These are phyloP conservation scores for Citrus australasica DNA, from an alignment of 345 rosid genomes.

Conservation along the genomic window DNA sequence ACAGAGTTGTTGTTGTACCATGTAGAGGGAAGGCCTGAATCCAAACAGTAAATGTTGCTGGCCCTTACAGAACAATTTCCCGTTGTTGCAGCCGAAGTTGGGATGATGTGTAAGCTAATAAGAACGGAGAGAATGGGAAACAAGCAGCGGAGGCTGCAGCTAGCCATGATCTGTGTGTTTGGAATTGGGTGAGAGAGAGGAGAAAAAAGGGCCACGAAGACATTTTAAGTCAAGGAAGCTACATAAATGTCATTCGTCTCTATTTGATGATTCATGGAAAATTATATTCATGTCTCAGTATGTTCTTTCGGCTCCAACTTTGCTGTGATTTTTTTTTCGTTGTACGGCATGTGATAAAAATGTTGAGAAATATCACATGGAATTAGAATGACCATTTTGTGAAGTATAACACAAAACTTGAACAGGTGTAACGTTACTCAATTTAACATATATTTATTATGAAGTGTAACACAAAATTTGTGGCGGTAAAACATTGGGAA, in stretches of 20 bases:
- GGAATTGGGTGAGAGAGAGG: neutral
- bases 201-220: neutral
- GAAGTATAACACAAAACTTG: no score
- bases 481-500: no score
- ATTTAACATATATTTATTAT: no score
- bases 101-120: neutral
- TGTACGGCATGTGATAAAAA: no score
- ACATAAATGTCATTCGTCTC: neutral
- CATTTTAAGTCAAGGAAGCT: no score
- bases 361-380: no score
- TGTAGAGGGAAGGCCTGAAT: constrained; percentile 3
- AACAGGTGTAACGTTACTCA: no score
- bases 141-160: neutral
- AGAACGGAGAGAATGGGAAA: constrained; percentile 1
- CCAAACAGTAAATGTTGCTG: constrained; percentile 6
- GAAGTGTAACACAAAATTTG: no score
- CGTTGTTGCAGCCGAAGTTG: neutral
- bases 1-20: constrained; percentile 18
- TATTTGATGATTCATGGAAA: no score
- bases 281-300: no score
- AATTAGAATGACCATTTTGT: no score
- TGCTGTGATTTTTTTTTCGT: no score
- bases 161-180: neutral
- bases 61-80: constrained; percentile 5
- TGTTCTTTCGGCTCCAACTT: neutral